Base-by-base conservation (phyloP, 2,329 filamentous ascomycete genomes). In the Penicillium sp. region DNA sequence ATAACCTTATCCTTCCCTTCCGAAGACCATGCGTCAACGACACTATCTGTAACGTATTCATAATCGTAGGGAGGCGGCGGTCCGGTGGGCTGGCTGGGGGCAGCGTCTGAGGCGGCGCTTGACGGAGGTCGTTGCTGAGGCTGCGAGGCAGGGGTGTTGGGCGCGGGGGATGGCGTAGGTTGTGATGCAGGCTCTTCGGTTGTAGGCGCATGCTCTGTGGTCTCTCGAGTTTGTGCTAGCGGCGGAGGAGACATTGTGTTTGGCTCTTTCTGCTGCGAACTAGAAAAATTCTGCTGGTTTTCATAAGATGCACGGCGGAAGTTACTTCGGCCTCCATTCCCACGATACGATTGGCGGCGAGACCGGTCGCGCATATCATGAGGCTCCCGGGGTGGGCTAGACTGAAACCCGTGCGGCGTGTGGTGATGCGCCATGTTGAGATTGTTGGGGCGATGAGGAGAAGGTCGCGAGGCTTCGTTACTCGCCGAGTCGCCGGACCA, bases 21-120 rank as follows among this genome's bases (percentile, higher is more conserved):
- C 27, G 81, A 78, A 32, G 79, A 73, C 94, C 94, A 97, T 24
- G 77, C 74, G 26, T 79, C 75, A 44, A 94, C 70, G 48, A 82
- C 80, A 18, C 86, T 82, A 56, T 90, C 84, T 4, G 89, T 94
- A 40, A 97, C 72, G 63, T 88, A 85, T 51, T 87, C 83, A 71
- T 94, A 97, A 61, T 82, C 83, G 70, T 89, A 94, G 4, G 67
- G 67, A 24, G 66, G 59, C n/a, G 63, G 58, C 7, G 66, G 59
- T 23, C 52, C 52, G n/a, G 60, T 33, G 34, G 61, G 57, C 27
- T 56, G 60, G 33, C 57, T 55, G 27, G 49, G 23, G 15, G 56
- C 50, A 29, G 52, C 44, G 23, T 65, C 52, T 42, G 56, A 52
- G 50, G 55, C 47, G 46, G 61, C 43, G 53, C 50, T 64, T 32